A percentile compares a stretch with the other conserved stretches of the same genome.
Conservation (phyloP, 1,284 basidiomycete genomes). For the Grifola frondosa region DNA sequence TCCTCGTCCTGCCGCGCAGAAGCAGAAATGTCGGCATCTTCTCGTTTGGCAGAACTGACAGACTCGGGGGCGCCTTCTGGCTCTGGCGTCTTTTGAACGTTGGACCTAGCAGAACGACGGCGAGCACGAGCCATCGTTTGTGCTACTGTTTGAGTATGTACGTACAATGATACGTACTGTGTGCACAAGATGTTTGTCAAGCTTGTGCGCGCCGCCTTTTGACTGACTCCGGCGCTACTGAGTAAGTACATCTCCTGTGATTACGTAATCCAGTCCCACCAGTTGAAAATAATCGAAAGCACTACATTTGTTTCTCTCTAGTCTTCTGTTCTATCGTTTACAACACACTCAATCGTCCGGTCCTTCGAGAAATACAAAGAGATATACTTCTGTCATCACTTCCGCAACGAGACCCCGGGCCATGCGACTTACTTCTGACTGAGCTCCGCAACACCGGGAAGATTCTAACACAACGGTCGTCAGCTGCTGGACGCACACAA, state of each 20-base stretch:
- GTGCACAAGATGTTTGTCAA: not conserved
- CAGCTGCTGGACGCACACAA: conserved; percentile 1
- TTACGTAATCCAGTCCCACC: too few relatives aligned
- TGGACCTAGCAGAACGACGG: conserved; percentile 22
- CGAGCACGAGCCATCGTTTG: conserved; percentile 25
- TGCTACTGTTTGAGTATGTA: not conserved
- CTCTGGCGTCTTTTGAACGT: conserved; percentile 24
- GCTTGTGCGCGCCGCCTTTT: too few relatives aligned
- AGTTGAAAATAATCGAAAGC: too few relatives aligned
- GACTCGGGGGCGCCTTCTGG: conserved; percentile 19
- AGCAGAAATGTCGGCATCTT: conserved; percentile 5
- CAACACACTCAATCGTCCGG: not conserved
- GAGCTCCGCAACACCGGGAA: conserved; percentile 84
- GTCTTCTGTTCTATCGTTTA: not conserved
- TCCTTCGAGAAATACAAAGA: conserved; percentile 21
- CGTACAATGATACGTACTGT: not conserved
- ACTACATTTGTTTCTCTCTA: not conserved
- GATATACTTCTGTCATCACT: conserved; percentile 10
- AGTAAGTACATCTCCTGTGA: too few relatives aligned
- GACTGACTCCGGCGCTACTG: too few relatives aligned
- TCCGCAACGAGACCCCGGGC: not conserved
- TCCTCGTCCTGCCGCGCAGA: conserved; percentile 10
- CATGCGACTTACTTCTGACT: conserved; percentile 54
- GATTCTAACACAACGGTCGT: conserved; percentile 44
- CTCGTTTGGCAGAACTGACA: too few relatives aligned